Percentiles rank a stretch among this genome's conserved stretches.
Evolutionary conservation across 2,329 filamentous ascomycete species (phyloP).

Genomic region (Paecilomyces variotii): DNA sequence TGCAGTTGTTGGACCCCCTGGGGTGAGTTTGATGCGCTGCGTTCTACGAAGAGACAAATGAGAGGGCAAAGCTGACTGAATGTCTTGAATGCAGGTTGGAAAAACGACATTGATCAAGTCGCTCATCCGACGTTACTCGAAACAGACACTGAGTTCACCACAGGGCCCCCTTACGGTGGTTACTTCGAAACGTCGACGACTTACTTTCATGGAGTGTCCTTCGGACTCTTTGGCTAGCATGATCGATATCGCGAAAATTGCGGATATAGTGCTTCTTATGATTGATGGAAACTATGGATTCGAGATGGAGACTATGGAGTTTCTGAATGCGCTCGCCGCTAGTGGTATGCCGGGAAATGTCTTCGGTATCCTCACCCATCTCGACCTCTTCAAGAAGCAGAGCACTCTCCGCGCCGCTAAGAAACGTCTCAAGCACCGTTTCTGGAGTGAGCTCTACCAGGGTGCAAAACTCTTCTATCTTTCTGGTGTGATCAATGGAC

Average conservation of each 20-base stretch:
- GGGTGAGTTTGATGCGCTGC: conserved; percentile 47
- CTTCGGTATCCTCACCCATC: conserved; percentile 91
- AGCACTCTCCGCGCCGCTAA: conserved; percentile 88
- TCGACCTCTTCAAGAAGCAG: conserved; percentile 91
- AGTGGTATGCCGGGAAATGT: conserved; percentile 98
- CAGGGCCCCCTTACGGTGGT: conserved; percentile 91
- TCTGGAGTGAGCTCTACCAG: conserved; percentile 96
- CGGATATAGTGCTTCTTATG: conserved; percentile 94
- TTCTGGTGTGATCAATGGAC: conserved; percentile 89
- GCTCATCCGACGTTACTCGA: conserved; percentile 85
- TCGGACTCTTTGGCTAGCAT: conserved; percentile 86
- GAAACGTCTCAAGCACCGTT: conserved; percentile 88
- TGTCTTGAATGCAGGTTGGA: conserved; percentile 44
- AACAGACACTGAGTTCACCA: conserved; percentile 84
- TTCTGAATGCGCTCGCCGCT: conserved; percentile 83
- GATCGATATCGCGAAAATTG: conserved; percentile 95
- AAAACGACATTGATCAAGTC: conserved; percentile 96
- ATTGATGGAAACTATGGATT: conserved; percentile 99
- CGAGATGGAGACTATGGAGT: conserved; percentile 99
- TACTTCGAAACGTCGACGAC: conserved; percentile 86
- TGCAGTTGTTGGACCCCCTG: conserved; percentile 87
- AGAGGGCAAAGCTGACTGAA: conserved; percentile 1
- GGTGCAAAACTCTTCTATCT: conserved; percentile 96
- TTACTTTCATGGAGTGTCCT: conserved; percentile 96
- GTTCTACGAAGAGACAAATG: background rate